These are phyloP conservation scores for Leptomonas pyrrhocoris DNA, from an alignment of 208 protist species.

Conservation along the genomic window DNA sequence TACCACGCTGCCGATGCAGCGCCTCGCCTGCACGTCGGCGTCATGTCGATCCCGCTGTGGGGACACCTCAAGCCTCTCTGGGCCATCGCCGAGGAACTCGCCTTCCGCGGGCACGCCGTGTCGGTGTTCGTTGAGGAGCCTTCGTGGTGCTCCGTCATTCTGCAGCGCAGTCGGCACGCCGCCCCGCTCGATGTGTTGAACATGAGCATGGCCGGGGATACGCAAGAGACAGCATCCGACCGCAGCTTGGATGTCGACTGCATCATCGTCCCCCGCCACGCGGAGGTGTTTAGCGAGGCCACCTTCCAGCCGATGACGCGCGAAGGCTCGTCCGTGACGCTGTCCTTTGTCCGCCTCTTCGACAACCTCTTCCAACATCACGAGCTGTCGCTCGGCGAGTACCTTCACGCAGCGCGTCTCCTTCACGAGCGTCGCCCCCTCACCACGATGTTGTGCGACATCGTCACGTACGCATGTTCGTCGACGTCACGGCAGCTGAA, in stretches of 20 bases:
- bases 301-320: constrained; percentile 26
- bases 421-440: constrained; percentile 39
- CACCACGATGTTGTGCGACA: constrained; percentile 54
- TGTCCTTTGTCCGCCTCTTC: constrained; percentile 27
- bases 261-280: constrained; percentile 28
- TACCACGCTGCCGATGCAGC: constrained; percentile 26
- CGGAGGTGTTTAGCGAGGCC: constrained; percentile 21
- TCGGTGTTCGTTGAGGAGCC: constrained; percentile 50
- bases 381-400: constrained; percentile 37
- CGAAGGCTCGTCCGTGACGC: constrained; percentile 11
- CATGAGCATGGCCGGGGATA: not conserved
- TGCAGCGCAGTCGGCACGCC: constrained; percentile 14
- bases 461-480: constrained; percentile 42
- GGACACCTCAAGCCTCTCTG: constrained; percentile 55
- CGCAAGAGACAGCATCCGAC: not conserved
- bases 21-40: constrained; percentile 51
- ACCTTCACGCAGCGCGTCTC: constrained; percentile 23
- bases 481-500: constrained; percentile 34
- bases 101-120: constrained; percentile 51
- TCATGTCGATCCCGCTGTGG: constrained; percentile 52
- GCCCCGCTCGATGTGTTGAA: not conserved
- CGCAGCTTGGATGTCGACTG: constrained; percentile 34
- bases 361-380: constrained; percentile 39
- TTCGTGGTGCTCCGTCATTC: constrained; percentile 41
- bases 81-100: constrained; percentile 47